phyloP scores from a whole-genome alignment of 2,329 filamentous ascomycete genomes.

The Fusarium algeriense region DNA sequence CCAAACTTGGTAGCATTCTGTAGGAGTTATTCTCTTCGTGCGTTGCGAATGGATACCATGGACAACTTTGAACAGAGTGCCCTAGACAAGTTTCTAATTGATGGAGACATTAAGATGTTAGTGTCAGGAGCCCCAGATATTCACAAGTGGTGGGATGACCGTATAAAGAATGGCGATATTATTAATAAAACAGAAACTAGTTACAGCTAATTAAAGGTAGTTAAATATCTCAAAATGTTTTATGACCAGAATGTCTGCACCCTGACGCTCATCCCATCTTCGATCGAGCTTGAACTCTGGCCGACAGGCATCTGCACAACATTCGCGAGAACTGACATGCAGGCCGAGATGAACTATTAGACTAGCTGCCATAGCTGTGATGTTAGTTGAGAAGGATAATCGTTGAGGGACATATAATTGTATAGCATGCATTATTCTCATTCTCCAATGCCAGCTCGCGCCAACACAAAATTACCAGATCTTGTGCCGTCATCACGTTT shows the following conservation, averaged over 20 bases:
- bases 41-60: not conserved
- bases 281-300: not conserved
- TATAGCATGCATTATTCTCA: conserved; percentile 5
- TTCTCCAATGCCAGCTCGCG: not conserved
- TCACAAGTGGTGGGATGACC: not conserved
- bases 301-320: not conserved
- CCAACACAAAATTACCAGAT: not conserved
- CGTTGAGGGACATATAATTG: not conserved
- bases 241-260: not conserved
- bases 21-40: not conserved
- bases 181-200: fast-evolving
- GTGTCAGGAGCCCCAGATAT: not conserved
- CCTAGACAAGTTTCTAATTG: not conserved
- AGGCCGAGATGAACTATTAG: not conserved
- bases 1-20: not conserved
- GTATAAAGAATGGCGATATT: not conserved
- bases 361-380: not conserved
- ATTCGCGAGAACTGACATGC: not conserved
- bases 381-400: not conserved
- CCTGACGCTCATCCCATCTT: not conserved
- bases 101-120: not conserved
- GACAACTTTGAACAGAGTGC: not conserved
- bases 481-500: not conserved
- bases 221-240: not conserved
- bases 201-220: fast-evolving